Evolutionary conservation across 2,329 filamentous ascomycete species (phyloP), one percentile per base, ranked within the genome.

Genomic region (Alternaria viburni): DNA sequence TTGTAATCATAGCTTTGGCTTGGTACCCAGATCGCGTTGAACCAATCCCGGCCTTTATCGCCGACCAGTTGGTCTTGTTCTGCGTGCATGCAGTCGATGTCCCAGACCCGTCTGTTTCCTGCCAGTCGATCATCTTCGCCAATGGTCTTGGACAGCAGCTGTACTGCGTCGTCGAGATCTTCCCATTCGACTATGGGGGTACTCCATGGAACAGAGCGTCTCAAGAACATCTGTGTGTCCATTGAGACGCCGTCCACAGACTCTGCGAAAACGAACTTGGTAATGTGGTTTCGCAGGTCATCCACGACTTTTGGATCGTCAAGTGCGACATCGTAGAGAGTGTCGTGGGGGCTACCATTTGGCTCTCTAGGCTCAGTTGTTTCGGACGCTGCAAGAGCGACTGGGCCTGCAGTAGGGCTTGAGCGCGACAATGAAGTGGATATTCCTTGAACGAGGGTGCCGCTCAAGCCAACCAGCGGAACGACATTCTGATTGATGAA

Each of bases 191-290:
- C 51, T 17, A 54, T 64, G 5, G 68, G 61, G 19, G 66, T 63
- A 15, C 67, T 70, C 74, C 74, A 77, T 0, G 64, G 50, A n/a
- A 70, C 45, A 25, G 69, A 66, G 15, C 65, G 65, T 19, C 59
- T 71, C 26, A 77, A 23, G 36, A 77, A 72, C 3, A 77, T 50
- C 17, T 74, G 71, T 7, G 74, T 69, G 56, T 77, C 75, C 6
- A 61, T 66, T 5, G 70, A 73, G 10, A 74, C 68, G 4, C 75
- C 74, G 11, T 76, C 70, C 28, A 69, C 71, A 4, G 56, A 52
- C 41, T 77, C 75, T 2, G 75, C 72, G 55, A 74, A 76, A 6
- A 74, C 36, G 41, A 71, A 73, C n/a, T 61, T 59, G 3, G 66
- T 64, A 17, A 75, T 75, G 6, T 68, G 61, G 12, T 57, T 65